A percentile compares a stretch with the other conserved stretches of the same genome.
These are phyloP conservation scores for Wickerhamiella allomyrinae DNA, from an alignment of 805 yeast species.

Conservation along the genomic window DNA sequence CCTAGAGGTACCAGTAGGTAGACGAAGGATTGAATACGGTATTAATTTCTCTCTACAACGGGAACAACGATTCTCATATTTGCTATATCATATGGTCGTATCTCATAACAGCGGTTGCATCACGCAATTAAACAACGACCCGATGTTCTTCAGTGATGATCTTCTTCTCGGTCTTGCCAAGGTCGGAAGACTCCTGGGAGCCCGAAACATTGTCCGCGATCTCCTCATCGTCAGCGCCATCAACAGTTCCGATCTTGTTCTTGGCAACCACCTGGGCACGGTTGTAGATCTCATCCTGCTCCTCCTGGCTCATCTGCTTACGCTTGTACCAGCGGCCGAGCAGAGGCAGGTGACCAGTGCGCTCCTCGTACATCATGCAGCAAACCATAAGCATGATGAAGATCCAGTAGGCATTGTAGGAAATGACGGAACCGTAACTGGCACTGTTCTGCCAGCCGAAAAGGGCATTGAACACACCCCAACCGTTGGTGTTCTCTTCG, in stretches of 20 bases:
- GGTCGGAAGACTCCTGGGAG: neutral
- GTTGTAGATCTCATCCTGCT: conserved; percentile 24
- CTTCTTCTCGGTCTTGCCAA: neutral
- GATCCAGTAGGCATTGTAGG: conserved; percentile 85
- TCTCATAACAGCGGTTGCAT: neutral
- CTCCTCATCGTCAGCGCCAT: neutral
- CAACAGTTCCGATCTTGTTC: conserved; percentile 7
- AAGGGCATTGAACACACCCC: conserved; percentile 92
- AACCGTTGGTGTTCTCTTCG: conserved; percentile 58
- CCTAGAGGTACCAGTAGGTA: too few species aligned
- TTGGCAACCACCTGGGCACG: conserved; percentile 16
- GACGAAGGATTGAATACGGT: too few species aligned
- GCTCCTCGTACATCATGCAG: conserved; percentile 73
- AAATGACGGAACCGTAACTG: conserved; percentile 77
- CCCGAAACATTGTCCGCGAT: neutral
- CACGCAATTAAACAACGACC: neutral
- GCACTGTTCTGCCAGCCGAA: conserved; percentile 98
- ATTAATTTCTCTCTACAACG: too few species aligned
- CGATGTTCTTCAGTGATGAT: neutral
- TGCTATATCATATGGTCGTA: neutral
- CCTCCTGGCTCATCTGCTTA: conserved; percentile 22
- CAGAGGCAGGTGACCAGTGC: conserved; percentile 60
- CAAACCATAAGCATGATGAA: conserved; percentile 38
- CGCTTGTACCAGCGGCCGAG: conserved; percentile 32
- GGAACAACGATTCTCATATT: too few species aligned